Evolutionary conservation across 2,329 filamentous ascomycete species (phyloP).

Genomic region (Madurella mycetomatis): DNA sequence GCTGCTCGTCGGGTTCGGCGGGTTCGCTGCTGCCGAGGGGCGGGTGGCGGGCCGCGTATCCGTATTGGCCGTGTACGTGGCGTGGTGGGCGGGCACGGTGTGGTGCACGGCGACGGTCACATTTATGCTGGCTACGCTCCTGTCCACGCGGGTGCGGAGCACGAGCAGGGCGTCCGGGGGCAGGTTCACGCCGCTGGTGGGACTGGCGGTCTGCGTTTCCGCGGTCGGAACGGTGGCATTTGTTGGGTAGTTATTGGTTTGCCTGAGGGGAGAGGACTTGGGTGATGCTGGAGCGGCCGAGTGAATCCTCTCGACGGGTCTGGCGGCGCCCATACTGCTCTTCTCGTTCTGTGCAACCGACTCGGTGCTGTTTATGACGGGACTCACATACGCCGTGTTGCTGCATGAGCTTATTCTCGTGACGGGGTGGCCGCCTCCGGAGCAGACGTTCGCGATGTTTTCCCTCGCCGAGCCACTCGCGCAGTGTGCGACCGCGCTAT

Average conservation of each 20-base stretch:
- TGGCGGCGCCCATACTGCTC: conserved; percentile 9
- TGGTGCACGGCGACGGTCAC: conserved; percentile 4
- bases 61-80: conserved; percentile 6
- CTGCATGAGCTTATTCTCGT: conserved; percentile 17
- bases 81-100: conserved; percentile 13
- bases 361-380: conserved; percentile 6
- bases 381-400: conserved; percentile 6
- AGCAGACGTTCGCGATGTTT: conserved; percentile 8
- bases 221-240: conserved; percentile 6
- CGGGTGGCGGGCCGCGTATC: neutral
- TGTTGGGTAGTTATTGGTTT: conserved; percentile 5
- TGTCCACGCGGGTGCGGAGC: neutral
- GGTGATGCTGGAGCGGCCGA: neutral
- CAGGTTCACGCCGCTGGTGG: conserved; percentile 7
- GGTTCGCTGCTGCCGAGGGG: conserved; percentile 1
- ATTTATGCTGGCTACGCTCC: conserved; percentile 3
- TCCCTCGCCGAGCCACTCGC: conserved; percentile 9
- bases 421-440: conserved; percentile 13
- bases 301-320: neutral
- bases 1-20: conserved; percentile 6
- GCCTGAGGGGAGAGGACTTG: neutral
- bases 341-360: conserved; percentile 6
- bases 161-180: conserved; percentile 4
- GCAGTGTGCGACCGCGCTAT: conserved; percentile 12
- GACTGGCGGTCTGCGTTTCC: neutral